Evolutionary conservation across 805 yeast genomes (phyloP).

Genomic region (Lachancea kluyveri): DNA sequence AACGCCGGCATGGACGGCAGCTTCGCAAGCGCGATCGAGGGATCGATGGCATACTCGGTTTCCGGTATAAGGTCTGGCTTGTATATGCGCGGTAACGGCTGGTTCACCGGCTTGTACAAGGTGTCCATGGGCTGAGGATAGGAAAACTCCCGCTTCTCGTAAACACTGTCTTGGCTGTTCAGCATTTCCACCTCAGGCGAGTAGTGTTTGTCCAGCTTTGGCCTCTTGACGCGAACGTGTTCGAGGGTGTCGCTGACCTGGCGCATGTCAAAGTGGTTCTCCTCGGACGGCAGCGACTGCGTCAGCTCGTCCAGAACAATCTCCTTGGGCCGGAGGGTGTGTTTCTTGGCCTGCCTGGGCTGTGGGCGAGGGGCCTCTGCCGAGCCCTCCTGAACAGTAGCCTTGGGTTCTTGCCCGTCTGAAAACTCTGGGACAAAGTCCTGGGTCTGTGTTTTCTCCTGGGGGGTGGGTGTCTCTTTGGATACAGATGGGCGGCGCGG

Average conservation of each 20-base stretch:
- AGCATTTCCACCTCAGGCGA: constrained; percentile 7
- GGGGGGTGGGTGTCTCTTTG: neutral
- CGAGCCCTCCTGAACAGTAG: neutral
- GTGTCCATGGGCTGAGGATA: constrained; percentile 8
- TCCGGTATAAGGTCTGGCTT: constrained; percentile 15
- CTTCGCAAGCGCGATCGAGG: constrained; percentile 7
- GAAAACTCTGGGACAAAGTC: neutral
- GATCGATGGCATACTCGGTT: constrained; percentile 13
- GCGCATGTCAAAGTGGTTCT: constrained; percentile 20
- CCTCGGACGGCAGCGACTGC: constrained; percentile 13
- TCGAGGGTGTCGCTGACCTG: constrained; percentile 21
- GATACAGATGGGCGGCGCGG: too few species aligned
- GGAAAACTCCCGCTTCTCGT: neutral
- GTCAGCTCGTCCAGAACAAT: constrained; percentile 14
- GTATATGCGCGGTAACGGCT: constrained; percentile 22
- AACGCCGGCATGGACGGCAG: constrained; percentile 20
- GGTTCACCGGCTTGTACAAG: constrained; percentile 26
- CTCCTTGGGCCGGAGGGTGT: constrained; percentile 2
- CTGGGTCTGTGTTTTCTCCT: neutral
- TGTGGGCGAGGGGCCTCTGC: neutral
- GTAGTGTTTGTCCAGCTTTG: constrained; percentile 7
- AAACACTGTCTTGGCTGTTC: too few species aligned
- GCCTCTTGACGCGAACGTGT: constrained; percentile 17
- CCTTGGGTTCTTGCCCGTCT: neutral
- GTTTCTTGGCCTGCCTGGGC: neutral